These are phyloP conservation scores for Tolypocladium inflatum DNA, from an alignment of 2,329 filamentous ascomycete genomes.

Conservation along the genomic window DNA sequence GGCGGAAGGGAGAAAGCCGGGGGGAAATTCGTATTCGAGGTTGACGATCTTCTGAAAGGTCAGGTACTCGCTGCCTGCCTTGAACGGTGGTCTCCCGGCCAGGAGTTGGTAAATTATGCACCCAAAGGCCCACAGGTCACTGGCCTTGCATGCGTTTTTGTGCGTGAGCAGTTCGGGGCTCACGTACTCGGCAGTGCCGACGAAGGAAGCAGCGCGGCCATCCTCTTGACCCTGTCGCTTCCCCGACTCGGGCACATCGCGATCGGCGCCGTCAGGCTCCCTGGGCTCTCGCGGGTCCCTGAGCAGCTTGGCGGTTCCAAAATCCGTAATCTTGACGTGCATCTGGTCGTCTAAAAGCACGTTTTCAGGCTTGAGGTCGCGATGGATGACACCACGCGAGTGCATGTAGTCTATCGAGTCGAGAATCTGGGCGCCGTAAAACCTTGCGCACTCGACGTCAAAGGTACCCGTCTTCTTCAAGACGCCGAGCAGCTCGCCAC, in stretches of 20 bases:
- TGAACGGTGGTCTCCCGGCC: slow-evolving; percentile 94
- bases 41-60: slow-evolving; percentile 98
- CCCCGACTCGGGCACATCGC: slow-evolving; percentile 25
- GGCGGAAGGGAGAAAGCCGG: slow-evolving; percentile 77
- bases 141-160: slow-evolving; percentile 95
- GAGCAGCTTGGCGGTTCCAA: slow-evolving; percentile 93
- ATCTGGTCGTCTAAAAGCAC: slow-evolving; percentile 90
- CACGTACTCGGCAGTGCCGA: slow-evolving; percentile 96
- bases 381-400: slow-evolving; percentile 87
- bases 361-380: slow-evolving; percentile 94
- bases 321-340: slow-evolving; percentile 98
- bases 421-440: slow-evolving; percentile 92
- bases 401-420: slow-evolving; percentile 99
- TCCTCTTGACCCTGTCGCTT: slow-evolving; percentile 42
- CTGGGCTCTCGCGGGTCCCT: slow-evolving; percentile 28
- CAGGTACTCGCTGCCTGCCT: slow-evolving; percentile 88
- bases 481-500: slow-evolving; percentile 84
- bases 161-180: slow-evolving; percentile 94
- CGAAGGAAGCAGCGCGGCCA: slow-evolving; percentile 82
- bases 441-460: slow-evolving; percentile 86
- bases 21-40: slow-evolving; percentile 87
- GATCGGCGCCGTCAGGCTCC: slow-evolving; percentile 28
- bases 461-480: slow-evolving; percentile 93
- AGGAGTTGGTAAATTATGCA: slow-evolving; percentile 96
- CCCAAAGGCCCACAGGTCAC: slow-evolving; percentile 95